phyloP scores from a whole-genome alignment of 1,139 yeast species.

The Candida sp. region DNA sequence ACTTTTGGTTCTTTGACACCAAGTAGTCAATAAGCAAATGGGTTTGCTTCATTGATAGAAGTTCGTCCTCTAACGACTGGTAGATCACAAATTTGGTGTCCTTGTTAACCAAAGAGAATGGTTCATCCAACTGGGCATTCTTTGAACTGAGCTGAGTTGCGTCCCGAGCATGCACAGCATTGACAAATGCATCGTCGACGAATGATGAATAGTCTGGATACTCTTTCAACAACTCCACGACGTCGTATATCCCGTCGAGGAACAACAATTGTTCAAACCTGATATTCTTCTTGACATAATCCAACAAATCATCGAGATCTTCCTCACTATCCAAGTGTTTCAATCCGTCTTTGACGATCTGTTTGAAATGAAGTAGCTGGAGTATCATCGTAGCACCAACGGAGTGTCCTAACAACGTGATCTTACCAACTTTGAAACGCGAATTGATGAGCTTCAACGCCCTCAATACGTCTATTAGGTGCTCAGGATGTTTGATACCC shows the following conservation, averaged over 20 bases:
- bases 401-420: slow-evolving; percentile 69
- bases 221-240: slow-evolving; percentile 32
- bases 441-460: slow-evolving; percentile 42
- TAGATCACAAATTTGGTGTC: slow-evolving; percentile 18
- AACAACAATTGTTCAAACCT: slow-evolving; percentile 21
- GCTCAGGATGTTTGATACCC: slow-evolving; percentile 63
- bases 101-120: slow-evolving; percentile 7
- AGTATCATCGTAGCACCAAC: slow-evolving; percentile 79
- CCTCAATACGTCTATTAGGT: slow-evolving; percentile 55
- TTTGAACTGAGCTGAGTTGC: slow-evolving; percentile 29
- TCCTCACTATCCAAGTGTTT: slow-evolving; percentile 1
- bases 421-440: slow-evolving; percentile 17
- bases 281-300: slow-evolving; percentile 5
- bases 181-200: slow-evolving; percentile 36
- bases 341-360: slow-evolving; percentile 20
- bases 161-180: slow-evolving; percentile 19
- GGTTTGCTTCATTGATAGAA: slow-evolving; percentile 32
- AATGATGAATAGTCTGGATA: slow-evolving; percentile 38
- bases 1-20: slow-evolving; percentile 9
- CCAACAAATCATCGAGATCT: slow-evolving; percentile 4
- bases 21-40: slow-evolving; percentile 22
- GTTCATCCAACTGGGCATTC: not conserved
- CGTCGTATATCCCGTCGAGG: slow-evolving; percentile 46
- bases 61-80: slow-evolving; percentile 40
- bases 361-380: slow-evolving; percentile 48